Conservation (phyloP, 306 rosid genomes). For the Ziziphus jujuba region DNA sequence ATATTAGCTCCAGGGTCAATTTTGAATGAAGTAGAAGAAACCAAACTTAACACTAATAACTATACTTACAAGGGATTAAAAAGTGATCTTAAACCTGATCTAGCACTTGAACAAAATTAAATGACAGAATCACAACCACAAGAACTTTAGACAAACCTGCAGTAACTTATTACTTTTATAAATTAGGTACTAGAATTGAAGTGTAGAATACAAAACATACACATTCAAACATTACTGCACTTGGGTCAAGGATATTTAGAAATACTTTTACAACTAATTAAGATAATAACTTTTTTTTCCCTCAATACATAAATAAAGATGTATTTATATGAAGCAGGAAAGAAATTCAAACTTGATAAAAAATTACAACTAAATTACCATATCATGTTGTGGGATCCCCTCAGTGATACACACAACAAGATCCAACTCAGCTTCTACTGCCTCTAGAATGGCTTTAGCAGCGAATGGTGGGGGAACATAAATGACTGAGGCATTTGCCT, state of each 20-base stretch:
- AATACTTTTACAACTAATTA: too few species aligned
- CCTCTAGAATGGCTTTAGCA: conserved; percentile 90
- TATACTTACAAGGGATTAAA: not conserved
- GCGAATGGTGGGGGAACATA: conserved; percentile 99
- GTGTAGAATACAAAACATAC: not conserved
- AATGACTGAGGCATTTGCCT: conserved; percentile 88
- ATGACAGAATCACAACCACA: not conserved
- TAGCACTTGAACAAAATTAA: not conserved
- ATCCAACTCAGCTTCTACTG: conserved; percentile 92
- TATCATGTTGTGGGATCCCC: conserved; percentile 99
- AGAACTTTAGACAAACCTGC: not conserved
- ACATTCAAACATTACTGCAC: too few species aligned
- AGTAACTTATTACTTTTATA: too few species aligned
- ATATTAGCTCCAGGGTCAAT: conserved; percentile 12
- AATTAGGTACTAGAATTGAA: not conserved
- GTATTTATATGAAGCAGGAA: too few species aligned
- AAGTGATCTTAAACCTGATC: not conserved
- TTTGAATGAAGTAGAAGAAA: not conserved
- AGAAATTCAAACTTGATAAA: not conserved
- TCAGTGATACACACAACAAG: conserved; percentile 97
- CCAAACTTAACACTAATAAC: not conserved
- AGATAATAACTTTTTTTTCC: too few species aligned
- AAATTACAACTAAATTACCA: conserved; percentile 39
- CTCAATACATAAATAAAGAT: too few species aligned
- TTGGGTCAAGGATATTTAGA: too few species aligned